Percentiles rank a stretch among this genome's conserved stretches.
These are phyloP conservation scores for Trichoderma sp. DNA, from an alignment of 2,329 filamentous ascomycete species.

Conservation along the genomic window DNA sequence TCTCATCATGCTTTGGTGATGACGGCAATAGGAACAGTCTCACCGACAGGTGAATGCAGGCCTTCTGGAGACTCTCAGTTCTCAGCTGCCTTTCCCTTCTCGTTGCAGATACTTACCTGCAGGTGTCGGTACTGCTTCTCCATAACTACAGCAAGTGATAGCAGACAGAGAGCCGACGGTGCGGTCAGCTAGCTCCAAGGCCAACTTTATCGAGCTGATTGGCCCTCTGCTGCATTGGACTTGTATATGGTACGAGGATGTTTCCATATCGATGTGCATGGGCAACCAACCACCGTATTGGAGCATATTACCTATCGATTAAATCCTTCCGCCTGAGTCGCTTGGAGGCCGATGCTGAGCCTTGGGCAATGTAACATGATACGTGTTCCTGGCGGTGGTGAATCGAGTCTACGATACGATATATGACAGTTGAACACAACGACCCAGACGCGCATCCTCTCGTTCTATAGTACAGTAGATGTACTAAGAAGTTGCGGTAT, in stretches of 20 bases:
- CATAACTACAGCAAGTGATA: not conserved
- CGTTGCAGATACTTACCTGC: not conserved
- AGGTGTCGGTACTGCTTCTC: not conserved
- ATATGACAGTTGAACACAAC: not conserved
- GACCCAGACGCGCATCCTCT: not conserved
- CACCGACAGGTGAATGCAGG: not conserved
- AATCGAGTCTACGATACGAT: not conserved
- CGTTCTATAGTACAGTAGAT: not conserved
- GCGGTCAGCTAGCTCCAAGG: not conserved
- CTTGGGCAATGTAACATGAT: constrained; percentile 12
- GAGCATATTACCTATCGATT: not conserved
- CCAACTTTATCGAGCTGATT: not conserved
- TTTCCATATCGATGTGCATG: not conserved
- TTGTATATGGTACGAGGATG: not conserved
- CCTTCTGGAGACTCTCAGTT: not conserved
- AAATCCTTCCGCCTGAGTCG: not conserved
- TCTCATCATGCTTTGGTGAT: not conserved
- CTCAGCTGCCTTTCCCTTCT: not conserved
- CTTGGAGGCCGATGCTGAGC: not conserved
- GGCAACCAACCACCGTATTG: not conserved
- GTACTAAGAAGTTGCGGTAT: not conserved
- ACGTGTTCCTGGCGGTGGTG: constrained; percentile 12
- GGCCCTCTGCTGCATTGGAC: not conserved
- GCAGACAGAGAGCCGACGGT: not conserved
- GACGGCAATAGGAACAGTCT: not conserved